A percentile compares a stretch with the other conserved stretches of the same genome.
Evolutionary conservation across 371 early-diverging fungal species (phyloP).

Genomic region (Rhizopus arrhizus): DNA sequence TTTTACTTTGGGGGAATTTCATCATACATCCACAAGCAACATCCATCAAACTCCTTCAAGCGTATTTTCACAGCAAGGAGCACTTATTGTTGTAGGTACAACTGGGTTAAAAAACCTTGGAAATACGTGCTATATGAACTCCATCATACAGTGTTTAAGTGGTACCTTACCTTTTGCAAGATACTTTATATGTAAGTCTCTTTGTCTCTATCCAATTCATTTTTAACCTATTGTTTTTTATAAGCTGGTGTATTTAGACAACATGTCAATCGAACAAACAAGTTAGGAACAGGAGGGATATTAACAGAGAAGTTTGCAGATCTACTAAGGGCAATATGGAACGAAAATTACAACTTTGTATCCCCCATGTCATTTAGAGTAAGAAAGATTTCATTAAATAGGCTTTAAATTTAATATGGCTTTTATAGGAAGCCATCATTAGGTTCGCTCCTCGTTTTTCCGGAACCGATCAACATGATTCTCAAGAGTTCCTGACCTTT

Average conservation of each 20-base stretch:
- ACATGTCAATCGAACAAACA: conserved; percentile 72
- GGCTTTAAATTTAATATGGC: background rate
- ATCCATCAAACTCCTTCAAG: conserved; percentile 20
- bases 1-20: conserved; percentile 11
- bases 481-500: conserved; percentile 75
- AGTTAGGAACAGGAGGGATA: conserved; percentile 74
- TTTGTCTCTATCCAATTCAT: background rate
- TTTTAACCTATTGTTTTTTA: background rate
- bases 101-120: conserved; percentile 90
- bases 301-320: conserved; percentile 68
- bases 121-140: conserved; percentile 98
- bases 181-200: conserved; percentile 64
- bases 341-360: conserved; percentile 51
- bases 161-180: conserved; percentile 82
- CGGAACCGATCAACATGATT: conserved; percentile 78
- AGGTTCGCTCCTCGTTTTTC: conserved; percentile 69
- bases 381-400: conserved; percentile 29
- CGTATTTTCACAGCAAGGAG: conserved; percentile 49
- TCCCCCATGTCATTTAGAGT: conserved; percentile 55
- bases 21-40: conserved; percentile 24
- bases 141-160: conserved; percentile 89
- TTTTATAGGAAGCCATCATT: conserved; percentile 53
- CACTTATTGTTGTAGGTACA: conserved; percentile 57
- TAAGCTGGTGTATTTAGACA: conserved; percentile 66
- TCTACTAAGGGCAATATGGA: conserved; percentile 70